phyloP scores from a whole-genome alignment of 768 basidiomycete genomes.

The Hypsizygus marmoreus region DNA sequence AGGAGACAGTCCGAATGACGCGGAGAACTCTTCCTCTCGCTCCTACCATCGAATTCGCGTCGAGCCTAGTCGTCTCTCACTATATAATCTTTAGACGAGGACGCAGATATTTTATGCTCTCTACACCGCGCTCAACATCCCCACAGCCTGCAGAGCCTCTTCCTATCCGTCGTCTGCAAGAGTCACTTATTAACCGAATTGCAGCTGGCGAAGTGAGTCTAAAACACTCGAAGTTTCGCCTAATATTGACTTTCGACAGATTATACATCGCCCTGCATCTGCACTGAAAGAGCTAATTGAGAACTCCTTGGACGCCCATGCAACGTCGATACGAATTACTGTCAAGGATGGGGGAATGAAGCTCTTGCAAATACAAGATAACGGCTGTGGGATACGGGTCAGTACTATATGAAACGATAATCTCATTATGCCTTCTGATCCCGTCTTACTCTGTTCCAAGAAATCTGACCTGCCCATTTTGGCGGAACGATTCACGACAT shows the following conservation, averaged over 20 bases:
- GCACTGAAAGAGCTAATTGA: constrained; percentile 96
- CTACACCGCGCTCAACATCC: constrained; percentile 5
- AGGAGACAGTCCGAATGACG: no score
- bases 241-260: no score
- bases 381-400: constrained; percentile 93
- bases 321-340: constrained; percentile 83
- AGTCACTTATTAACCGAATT: constrained; percentile 88
- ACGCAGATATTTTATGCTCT: not conserved
- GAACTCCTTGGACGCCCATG: constrained; percentile 92
- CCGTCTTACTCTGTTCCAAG: constrained; percentile 38
- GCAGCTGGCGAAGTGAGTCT: constrained; percentile 70
- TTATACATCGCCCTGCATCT: constrained; percentile 73
- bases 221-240: constrained; percentile 1
- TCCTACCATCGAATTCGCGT: no score
- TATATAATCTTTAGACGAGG: no score
- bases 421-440: not conserved
- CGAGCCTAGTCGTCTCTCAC: no score
- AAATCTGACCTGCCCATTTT: constrained; percentile 87
- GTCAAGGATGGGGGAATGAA: constrained; percentile 97
- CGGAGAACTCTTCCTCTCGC: not conserved
- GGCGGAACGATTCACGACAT: constrained; percentile 94
- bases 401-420: constrained; percentile 11
- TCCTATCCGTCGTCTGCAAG: constrained; percentile 75
- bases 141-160: constrained; percentile 41
- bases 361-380: constrained; percentile 93